phyloP scores from a whole-genome alignment of 163 green algal genomes.

The Scenedesmus sp. region DNA sequence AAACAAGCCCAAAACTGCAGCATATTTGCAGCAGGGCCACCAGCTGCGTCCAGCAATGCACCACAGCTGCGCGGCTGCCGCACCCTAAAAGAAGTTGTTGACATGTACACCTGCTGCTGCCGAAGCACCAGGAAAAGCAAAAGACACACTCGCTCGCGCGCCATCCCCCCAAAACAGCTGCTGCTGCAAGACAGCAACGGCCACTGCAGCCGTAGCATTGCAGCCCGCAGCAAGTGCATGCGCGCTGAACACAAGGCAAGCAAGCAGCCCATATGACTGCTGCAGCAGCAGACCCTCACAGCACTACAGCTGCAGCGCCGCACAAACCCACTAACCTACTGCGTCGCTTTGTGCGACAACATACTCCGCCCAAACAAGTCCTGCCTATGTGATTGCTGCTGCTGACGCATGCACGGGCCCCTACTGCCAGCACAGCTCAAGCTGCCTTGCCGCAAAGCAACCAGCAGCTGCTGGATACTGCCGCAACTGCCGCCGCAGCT shows the following conservation, averaged over 20 bases:
- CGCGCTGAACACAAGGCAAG: background rate
- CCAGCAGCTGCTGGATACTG: background rate
- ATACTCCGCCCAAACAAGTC: background rate
- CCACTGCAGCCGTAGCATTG: background rate
- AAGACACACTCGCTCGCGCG: background rate
- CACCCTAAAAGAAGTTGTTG: background rate
- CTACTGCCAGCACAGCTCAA: background rate
- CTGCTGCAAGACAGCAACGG: background rate
- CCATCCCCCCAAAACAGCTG: background rate
- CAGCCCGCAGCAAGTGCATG: background rate
- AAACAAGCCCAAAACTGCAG: background rate
- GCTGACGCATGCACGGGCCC: background rate
- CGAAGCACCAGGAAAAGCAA: background rate
- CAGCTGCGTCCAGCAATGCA: background rate
- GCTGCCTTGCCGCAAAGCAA: background rate
- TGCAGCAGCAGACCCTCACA: background rate
- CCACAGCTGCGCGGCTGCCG: background rate
- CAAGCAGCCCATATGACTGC: background rate
- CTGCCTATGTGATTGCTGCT: background rate
- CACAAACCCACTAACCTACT: background rate
- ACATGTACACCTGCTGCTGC: background rate
- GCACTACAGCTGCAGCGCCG: background rate
- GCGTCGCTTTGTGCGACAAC: background rate
- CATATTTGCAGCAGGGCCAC: background rate
- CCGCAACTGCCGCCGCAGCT: background rate